Conservation (phyloP, 768 basidiomycete species). For the Asterophora parasitica region DNA sequence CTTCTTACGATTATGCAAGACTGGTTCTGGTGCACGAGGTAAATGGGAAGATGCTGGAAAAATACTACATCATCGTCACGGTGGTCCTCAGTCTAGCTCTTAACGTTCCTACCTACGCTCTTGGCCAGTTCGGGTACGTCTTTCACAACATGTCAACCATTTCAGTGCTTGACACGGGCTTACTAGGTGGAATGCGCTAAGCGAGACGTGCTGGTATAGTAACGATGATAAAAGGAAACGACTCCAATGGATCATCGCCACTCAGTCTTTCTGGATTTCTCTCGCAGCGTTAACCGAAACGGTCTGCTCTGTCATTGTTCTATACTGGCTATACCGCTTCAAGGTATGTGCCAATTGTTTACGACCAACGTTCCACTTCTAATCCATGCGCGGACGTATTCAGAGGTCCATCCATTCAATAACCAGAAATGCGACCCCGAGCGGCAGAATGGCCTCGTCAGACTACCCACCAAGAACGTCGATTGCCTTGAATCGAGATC, state of each 20-base stretch:
- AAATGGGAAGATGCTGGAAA: slow-evolving; percentile 23
- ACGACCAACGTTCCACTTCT: too few species aligned
- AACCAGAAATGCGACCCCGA: neutral
- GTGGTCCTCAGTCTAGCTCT: slow-evolving; percentile 13
- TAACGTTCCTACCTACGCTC: slow-evolving; percentile 18
- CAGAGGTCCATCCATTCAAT: neutral
- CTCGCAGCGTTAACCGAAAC: slow-evolving; percentile 10
- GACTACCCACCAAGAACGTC: neutral
- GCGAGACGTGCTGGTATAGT: slow-evolving; percentile 9
- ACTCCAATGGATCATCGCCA: slow-evolving; percentile 6
- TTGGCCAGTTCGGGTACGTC: slow-evolving; percentile 21
- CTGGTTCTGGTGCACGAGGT: slow-evolving; percentile 21
- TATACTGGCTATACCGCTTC: slow-evolving; percentile 5
- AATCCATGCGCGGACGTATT: too few species aligned
- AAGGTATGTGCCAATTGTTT: neutral
- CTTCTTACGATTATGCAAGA: slow-evolving; percentile 4
- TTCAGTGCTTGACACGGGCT: neutral
- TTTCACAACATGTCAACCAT: neutral
- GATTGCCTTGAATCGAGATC: neutral
- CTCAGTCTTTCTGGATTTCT: slow-evolving; percentile 9
- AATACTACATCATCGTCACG: slow-evolving; percentile 21
- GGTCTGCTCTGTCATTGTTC: slow-evolving; percentile 7
- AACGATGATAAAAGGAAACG: slow-evolving; percentile 3
- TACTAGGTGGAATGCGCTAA: slow-evolving; percentile 6
- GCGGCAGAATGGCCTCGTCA: too few species aligned